Evolutionary conservation across 371 early-diverging fungal genomes (phyloP).

Genomic region (Mycotypha africana): DNA sequence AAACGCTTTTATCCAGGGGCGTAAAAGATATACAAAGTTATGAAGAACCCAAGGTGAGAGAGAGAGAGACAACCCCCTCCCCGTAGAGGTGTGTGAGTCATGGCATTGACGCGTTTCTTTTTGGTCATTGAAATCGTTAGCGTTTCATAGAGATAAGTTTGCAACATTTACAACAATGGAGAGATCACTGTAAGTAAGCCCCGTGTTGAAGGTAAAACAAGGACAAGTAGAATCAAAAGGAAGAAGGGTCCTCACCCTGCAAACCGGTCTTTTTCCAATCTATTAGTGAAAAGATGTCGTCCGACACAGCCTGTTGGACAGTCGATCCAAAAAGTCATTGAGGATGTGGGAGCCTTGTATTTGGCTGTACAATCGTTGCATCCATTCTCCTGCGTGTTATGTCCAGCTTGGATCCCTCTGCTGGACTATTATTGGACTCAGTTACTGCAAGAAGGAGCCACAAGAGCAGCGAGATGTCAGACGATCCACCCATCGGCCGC

Average conservation of each 20-base stretch:
- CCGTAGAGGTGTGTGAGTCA: no score
- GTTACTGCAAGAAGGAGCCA: conserved; percentile 22
- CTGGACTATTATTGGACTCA: conserved; percentile 74
- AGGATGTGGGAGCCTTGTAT: conserved; percentile 82
- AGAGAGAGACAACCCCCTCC: no score
- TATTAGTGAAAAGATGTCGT: no score
- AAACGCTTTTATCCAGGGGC: conserved; percentile 72
- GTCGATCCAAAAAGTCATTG: conserved; percentile 50
- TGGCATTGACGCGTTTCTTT: no score
- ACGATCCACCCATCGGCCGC: conserved; percentile 12
- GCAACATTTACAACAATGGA: conserved; percentile 57
- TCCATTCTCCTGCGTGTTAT: conserved; percentile 65
- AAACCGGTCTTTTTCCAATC: no score
- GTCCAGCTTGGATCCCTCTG: conserved; percentile 61
- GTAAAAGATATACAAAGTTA: conserved; percentile 60
- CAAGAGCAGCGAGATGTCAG: conserved; percentile 14
- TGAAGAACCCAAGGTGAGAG: conserved; percentile 53
- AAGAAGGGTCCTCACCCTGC: no score
- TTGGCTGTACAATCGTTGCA: conserved; percentile 67
- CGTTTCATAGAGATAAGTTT: conserved; percentile 45
- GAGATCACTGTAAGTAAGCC: no score
- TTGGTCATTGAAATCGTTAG: no score
- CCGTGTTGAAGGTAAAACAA: no score
- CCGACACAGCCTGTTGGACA: no score
- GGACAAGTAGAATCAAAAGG: no score